Conservation (phyloP, 2,329 filamentous ascomycete genomes). For the Penicillium thymicola region DNA sequence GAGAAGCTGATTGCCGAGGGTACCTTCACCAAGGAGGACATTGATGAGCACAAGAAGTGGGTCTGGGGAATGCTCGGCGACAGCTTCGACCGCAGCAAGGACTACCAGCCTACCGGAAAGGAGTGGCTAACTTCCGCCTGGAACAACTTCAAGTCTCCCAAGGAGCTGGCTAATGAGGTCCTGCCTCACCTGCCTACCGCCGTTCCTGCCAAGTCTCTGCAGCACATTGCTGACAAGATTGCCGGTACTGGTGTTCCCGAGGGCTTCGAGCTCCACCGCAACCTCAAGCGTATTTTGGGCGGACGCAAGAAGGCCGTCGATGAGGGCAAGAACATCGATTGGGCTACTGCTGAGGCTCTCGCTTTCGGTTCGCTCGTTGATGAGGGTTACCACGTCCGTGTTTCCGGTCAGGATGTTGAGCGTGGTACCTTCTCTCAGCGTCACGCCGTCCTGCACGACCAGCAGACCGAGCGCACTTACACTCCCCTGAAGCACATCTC, state of each 20-base stretch:
- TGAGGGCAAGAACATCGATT: constrained; percentile 94
- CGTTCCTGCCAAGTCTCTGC: constrained; percentile 67
- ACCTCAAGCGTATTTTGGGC: constrained; percentile 91
- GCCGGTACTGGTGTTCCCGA: constrained; percentile 72
- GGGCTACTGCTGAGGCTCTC: constrained; percentile 93
- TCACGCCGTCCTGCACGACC: constrained; percentile 95
- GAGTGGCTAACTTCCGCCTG: constrained; percentile 98
- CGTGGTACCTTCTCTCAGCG: constrained; percentile 99
- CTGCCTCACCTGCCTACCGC: constrained; percentile 87
- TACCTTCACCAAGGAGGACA: constrained; percentile 94
- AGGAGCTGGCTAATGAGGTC: constrained; percentile 91
- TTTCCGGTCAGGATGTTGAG: constrained; percentile 98
- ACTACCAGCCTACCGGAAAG: constrained; percentile 93
- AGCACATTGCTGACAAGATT: constrained; percentile 79
- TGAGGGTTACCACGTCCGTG: constrained; percentile 94
- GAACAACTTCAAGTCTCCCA: constrained; percentile 99
- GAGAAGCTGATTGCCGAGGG: constrained; percentile 87
- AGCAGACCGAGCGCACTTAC: constrained; percentile 89
- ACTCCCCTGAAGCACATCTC: constrained; percentile 86
- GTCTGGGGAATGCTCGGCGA: constrained; percentile 99
- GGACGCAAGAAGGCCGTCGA: constrained; percentile 87
- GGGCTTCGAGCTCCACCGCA: constrained; percentile 84
- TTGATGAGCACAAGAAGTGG: constrained; percentile 99
- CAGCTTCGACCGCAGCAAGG: constrained; percentile 94
- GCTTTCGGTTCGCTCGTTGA: constrained; percentile 88